Evolutionary conservation across 2,329 filamentous ascomycete genomes (phyloP).

Genomic region (Pseudopithomyces chartarum): DNA sequence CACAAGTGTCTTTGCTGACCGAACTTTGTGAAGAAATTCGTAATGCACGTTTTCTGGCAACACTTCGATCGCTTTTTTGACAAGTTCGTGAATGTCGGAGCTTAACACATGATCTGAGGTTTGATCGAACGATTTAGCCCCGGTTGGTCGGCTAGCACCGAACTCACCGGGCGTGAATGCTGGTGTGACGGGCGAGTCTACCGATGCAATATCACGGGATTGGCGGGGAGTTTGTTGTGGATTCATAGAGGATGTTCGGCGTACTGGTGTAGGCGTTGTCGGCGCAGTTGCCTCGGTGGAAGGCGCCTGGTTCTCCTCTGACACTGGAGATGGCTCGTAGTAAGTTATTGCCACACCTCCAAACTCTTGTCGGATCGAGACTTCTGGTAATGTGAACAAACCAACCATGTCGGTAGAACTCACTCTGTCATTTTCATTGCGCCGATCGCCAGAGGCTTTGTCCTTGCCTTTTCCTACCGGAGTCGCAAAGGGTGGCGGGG

Average conservation of each 20-base stretch:
- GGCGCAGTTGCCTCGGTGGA: conserved; percentile 62
- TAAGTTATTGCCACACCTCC: conserved; percentile 81
- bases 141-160: conserved; percentile 28
- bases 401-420: conserved; percentile 71
- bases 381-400: conserved; percentile 59
- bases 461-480: conserved; percentile 77
- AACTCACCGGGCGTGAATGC: conserved; percentile 41
- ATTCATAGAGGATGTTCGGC: conserved; percentile 64
- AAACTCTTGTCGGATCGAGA: conserved; percentile 72
- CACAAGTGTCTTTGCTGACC: conserved; percentile 80
- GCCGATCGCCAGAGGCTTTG: conserved; percentile 57
- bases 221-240: conserved; percentile 58
- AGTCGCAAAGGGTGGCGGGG: conserved; percentile 56
- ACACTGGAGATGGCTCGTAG: conserved; percentile 59
- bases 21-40: conserved; percentile 81
- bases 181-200: conserved; percentile 58
- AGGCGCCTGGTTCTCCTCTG: conserved; percentile 29
- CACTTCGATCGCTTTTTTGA: conserved; percentile 55
- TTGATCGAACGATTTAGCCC: conserved; percentile 62
- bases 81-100: conserved; percentile 48
- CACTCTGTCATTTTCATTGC: conserved; percentile 40
- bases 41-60: conserved; percentile 77
- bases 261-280: conserved; percentile 74
- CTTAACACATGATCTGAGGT: conserved; percentile 54
- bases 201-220: conserved; percentile 50